These are phyloP conservation scores for Pestalotiopsis fici DNA, from an alignment of 2,329 filamentous ascomycete genomes.

Conservation along the genomic window DNA sequence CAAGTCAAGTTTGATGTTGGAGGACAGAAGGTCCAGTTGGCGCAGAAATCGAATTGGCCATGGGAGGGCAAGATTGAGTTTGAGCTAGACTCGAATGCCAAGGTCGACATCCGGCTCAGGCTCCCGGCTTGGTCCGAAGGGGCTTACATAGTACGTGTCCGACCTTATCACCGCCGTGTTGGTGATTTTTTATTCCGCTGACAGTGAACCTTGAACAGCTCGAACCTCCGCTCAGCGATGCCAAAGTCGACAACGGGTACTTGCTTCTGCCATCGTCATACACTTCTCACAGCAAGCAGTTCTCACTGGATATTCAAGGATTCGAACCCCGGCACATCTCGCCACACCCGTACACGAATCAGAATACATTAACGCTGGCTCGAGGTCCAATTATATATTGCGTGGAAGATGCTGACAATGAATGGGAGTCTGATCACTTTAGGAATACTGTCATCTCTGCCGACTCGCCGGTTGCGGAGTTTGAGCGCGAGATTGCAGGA, in stretches of 20 bases:
- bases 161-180: not conserved
- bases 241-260: not conserved
- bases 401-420: slow-evolving; percentile 59
- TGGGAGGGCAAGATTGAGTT: slow-evolving; percentile 56
- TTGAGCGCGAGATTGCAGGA: slow-evolving; percentile 19
- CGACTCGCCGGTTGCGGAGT: slow-evolving; percentile 17
- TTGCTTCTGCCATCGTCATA: not conserved
- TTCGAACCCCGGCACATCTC: slow-evolving; percentile 49
- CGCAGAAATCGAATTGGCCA: slow-evolving; percentile 57
- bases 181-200: not conserved
- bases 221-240: not conserved
- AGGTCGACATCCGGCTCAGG: slow-evolving; percentile 46
- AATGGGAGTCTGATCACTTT: slow-evolving; percentile 58
- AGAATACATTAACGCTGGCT: slow-evolving; percentile 53
- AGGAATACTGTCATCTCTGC: slow-evolving; percentile 37
- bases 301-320: slow-evolving; percentile 44
- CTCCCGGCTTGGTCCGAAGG: slow-evolving; percentile 53
- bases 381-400: slow-evolving; percentile 63
- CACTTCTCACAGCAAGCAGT: slow-evolving; percentile 25
- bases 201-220: not conserved
- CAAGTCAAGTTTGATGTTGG: slow-evolving; percentile 39
- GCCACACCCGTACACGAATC: slow-evolving; percentile 58
- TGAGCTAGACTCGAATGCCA: slow-evolving; percentile 31
- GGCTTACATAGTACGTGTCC: slow-evolving; percentile 25
- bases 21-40: slow-evolving; percentile 37